A percentile compares a stretch with the other conserved stretches of the same genome.
Evolutionary conservation across 306 rosid genomes (phyloP).

Genomic region (Rubus parviflorus): DNA sequence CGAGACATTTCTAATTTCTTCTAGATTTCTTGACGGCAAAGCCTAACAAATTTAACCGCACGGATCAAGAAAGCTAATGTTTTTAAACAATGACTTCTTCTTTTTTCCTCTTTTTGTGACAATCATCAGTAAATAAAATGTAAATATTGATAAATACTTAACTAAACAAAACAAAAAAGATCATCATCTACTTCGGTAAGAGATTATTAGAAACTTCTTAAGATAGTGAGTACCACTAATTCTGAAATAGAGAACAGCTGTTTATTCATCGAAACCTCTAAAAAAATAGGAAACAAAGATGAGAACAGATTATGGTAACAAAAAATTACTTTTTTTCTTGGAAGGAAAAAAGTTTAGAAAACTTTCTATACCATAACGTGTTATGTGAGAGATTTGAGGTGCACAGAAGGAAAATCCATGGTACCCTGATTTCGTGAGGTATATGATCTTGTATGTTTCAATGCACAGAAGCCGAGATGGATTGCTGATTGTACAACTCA

Average conservation of each 20-base stretch:
- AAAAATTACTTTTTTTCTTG: conserved; percentile 19
- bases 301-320: conserved; percentile 29
- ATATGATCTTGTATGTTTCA: conserved; percentile 27
- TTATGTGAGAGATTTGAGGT: conserved; percentile 31
- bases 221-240: background rate
- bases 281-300: conserved; percentile 23
- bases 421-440: background rate
- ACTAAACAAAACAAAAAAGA: background rate
- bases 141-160: background rate
- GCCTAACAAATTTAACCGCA: background rate
- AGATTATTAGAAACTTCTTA: background rate
- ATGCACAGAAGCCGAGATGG: conserved; percentile 82
- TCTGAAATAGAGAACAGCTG: background rate
- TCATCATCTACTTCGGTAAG: background rate
- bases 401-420: background rate
- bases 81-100: background rate
- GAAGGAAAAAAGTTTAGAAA: background rate
- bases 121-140: background rate
- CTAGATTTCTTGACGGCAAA: background rate
- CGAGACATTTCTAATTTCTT: background rate
- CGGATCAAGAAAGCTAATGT: background rate
- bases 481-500: conserved; percentile 72
- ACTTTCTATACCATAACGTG: conserved; percentile 30
- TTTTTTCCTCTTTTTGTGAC: background rate
- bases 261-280: conserved; percentile 42